Evolutionary conservation across 345 rosid genomes (phyloP), one percentile per base, ranked within the genome.

Genomic region (Lagerstroemia speciosa): DNA sequence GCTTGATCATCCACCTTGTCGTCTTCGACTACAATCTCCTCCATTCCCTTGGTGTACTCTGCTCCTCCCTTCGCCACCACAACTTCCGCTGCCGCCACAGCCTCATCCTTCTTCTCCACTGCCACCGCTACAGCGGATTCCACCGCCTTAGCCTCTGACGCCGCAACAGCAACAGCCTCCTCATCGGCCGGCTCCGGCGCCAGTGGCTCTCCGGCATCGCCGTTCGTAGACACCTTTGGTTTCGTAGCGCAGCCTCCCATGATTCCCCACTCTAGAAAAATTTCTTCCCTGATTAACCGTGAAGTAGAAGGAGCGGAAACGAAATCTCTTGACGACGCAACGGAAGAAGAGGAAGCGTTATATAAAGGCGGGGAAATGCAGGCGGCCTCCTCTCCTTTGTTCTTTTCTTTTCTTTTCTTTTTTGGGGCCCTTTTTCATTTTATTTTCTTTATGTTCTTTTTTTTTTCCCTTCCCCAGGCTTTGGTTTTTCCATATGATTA

Each of bases 231-330:
- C 20, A 58, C 65, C 72, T 69, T 69, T 14, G 66, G 72, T 57
- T 41, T 41, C 38, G 72, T 69, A 15, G 72, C 72, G 41, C 72
- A 69, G 48, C 52, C 53, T 38, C 72, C 72, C 72, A 69, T 69
- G 37, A 36, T 36, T 36, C 8, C 38, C 8, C 38, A 36, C 38
- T 4, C 38, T 36, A 5, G 5, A 36, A 36, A 36, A 36, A 9
- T 36, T 36, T 36, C 38, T 36, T 36, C 8, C 38, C 8, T 36
- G 8, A 36, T 4, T 36, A 36, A 36, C 38, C 7, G 8, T 4
- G 38, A 36, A 36, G 8, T 4, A 36, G 8, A 36, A 36, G 38
- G 38, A 36, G 38, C 5, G 38, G 38, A 36, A 9, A 36, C 8
- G 38, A 36, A 36, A 5, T 36, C 38, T 36, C 38, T n/a, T 9